Percentiles rank a stretch among this genome's conserved stretches.
These are phyloP conservation scores for Anthostomella pinea DNA, from an alignment of 2,329 filamentous ascomycete genomes.

Conservation along the genomic window DNA sequence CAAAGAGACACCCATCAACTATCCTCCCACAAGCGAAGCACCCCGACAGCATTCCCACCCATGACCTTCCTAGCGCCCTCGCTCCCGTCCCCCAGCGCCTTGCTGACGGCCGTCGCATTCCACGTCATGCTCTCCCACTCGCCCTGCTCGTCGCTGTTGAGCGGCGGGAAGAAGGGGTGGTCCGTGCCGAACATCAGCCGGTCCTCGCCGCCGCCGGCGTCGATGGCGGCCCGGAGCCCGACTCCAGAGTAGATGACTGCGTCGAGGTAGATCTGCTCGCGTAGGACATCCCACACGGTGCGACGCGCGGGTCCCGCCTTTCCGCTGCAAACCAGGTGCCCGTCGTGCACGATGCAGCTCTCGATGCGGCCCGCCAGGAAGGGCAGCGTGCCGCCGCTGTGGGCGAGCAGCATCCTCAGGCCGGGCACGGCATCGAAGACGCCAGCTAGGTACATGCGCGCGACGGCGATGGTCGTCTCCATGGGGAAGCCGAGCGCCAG, in stretches of 20 bases:
- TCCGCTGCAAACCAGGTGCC: constrained; percentile 65
- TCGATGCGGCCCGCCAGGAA: constrained; percentile 88
- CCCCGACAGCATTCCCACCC: constrained; percentile 31
- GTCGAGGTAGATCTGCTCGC: constrained; percentile 80
- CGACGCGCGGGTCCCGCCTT: constrained; percentile 46
- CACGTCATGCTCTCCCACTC: constrained; percentile 68
- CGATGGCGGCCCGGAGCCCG: constrained; percentile 67
- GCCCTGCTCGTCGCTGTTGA: constrained; percentile 58
- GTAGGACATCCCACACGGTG: constrained; percentile 55
- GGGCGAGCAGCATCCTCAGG: constrained; percentile 75
- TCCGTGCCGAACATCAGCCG: constrained; percentile 79
- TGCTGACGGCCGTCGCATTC: constrained; percentile 41
- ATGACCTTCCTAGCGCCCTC: constrained; percentile 29
- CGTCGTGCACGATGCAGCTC: constrained; percentile 82
- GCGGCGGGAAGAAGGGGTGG: constrained; percentile 81
- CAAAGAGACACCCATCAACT: neutral
- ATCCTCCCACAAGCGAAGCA: constrained; percentile 28
- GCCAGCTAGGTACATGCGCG: constrained; percentile 81
- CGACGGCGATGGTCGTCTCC: constrained; percentile 87
- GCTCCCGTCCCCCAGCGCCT: constrained; percentile 28
- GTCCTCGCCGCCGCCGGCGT: constrained; percentile 61
- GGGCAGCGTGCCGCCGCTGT: constrained; percentile 84
- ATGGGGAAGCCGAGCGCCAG: constrained; percentile 85
- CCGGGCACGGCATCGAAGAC: constrained; percentile 74
- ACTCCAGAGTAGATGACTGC: constrained; percentile 80